phyloP scores from a whole-genome alignment of 345 rosid species.

The Heritiera littoralis region DNA sequence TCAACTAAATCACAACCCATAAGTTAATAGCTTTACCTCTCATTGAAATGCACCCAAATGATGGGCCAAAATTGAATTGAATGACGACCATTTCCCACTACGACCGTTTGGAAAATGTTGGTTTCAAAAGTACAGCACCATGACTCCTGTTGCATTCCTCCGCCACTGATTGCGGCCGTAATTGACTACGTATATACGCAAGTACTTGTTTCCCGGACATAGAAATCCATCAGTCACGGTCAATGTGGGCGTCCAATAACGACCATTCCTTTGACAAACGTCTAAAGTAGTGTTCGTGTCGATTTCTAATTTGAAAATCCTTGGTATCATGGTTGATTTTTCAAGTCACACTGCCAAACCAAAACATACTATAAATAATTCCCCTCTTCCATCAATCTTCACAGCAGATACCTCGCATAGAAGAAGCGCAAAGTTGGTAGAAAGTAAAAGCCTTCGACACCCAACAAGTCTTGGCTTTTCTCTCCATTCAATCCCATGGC shows the following conservation, averaged over 20 bases:
- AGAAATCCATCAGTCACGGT: not conserved
- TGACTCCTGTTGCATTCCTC: not conserved
- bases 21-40: not conserved
- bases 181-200: not conserved
- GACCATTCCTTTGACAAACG: not conserved
- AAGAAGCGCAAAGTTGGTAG: not conserved
- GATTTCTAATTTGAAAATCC: not conserved
- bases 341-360: not conserved
- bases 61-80: not conserved
- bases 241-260: not conserved
- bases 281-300: constrained; percentile 4
- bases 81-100: not conserved
- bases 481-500: constrained; percentile 31
- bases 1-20: too few relatives aligned
- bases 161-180: not conserved
- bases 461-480: not conserved
- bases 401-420: too few relatives aligned
- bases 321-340: not conserved
- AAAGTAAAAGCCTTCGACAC: not conserved
- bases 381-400: not conserved
- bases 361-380: not conserved
- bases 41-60: not conserved
- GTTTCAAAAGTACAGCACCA: not conserved
- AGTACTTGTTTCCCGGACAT: not conserved
- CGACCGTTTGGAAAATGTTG: not conserved